Evolutionary conservation across 768 basidiomycete genomes (phyloP), one percentile per base, ranked within the genome.

Genomic region (Kwoniella heveanensis): DNA sequence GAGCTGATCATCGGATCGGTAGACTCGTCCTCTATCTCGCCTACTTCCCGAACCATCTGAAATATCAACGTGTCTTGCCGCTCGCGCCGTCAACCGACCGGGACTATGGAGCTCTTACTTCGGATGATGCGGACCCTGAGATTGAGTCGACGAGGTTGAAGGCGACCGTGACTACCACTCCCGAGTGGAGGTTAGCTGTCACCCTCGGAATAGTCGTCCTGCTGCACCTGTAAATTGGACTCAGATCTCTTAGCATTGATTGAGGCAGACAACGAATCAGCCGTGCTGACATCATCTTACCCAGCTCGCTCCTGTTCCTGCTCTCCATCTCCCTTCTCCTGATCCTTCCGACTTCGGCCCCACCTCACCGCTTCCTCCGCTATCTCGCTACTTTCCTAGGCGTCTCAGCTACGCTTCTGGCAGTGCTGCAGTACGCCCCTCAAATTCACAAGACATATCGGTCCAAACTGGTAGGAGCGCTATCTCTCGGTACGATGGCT

Each of bases 401-500:
- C 8, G 81, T 97, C 24, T 84, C 87, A 1, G 88, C 91, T 1
- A 88, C 91, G 2, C 37, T 87, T 0, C 85, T 96, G 5, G 89
- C 92, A 0, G 85, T 86, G 3, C 81, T 90, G 5, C 94, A 99
- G 79, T 99, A 97, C 65, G 84, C 87, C 0, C 94, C 95, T 0
- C 94, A 96, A 78, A 83, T 99, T 25, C 68, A 85, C 13, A 86
- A 88, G 64, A 98, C 94, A 0, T 96, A 88, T 70, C 82, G 81
- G 4, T 79, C 85, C 29, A 89, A 87, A 73, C 85, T 95, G 13
- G 93, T 98, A 9, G 95, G 95, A 2, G 92, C 92, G 0, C 83
- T 98, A 17, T 93, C 91, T 73, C 90, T 99, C 60, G 89, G 90
- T 0, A 97, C 92, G 87, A 97, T 99, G 95, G 81, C 86, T 52